phyloP scores from a whole-genome alignment of 129 eudicot genomes.

The Centella asiatica region DNA sequence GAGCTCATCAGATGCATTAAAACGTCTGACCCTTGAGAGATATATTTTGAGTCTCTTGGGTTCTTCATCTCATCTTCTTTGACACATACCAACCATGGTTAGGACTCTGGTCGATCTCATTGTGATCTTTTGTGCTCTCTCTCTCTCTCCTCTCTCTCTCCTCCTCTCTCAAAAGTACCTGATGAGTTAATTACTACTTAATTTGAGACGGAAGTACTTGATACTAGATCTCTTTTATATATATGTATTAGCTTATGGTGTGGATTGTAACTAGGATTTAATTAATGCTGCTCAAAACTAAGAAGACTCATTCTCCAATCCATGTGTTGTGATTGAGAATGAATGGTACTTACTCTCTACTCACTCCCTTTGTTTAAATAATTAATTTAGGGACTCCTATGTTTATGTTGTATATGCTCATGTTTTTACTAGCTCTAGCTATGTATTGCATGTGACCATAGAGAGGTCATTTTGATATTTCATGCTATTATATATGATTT shows the following conservation, averaged over 20 bases:
- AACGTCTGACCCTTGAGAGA: conserved; percentile 45
- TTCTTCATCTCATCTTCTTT: conserved; percentile 43
- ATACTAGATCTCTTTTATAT: conserved; percentile 20
- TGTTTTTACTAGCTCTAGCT: too few relatives aligned
- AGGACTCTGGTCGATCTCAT: conserved; percentile 70
- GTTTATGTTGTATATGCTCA: too few relatives aligned
- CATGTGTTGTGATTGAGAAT: conserved; percentile 33
- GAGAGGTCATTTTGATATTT: too few relatives aligned
- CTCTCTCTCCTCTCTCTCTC: conserved; percentile 10
- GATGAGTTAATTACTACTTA: conserved; percentile 12
- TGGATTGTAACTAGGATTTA: conserved; percentile 50
- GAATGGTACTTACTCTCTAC: conserved; percentile 22
- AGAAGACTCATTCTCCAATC: conserved; percentile 31
- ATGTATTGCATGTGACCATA: too few relatives aligned
- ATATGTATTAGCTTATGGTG: conserved; percentile 34
- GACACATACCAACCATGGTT: conserved; percentile 84
- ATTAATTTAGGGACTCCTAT: too few relatives aligned
- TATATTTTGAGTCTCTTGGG: conserved; percentile 66
- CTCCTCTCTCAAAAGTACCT: conserved; percentile 10
- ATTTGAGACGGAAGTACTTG: conserved; percentile 31
- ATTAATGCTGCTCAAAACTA: conserved; percentile 21
- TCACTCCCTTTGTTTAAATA: too few relatives aligned
- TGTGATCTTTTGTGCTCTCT: conserved; percentile 2
- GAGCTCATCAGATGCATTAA: conserved; percentile 61
- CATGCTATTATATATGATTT: too few relatives aligned